Evolutionary conservation across 345 rosid species (phyloP), one percentile per base, ranked within the genome.

Genomic region (Pistacia integerrima): DNA sequence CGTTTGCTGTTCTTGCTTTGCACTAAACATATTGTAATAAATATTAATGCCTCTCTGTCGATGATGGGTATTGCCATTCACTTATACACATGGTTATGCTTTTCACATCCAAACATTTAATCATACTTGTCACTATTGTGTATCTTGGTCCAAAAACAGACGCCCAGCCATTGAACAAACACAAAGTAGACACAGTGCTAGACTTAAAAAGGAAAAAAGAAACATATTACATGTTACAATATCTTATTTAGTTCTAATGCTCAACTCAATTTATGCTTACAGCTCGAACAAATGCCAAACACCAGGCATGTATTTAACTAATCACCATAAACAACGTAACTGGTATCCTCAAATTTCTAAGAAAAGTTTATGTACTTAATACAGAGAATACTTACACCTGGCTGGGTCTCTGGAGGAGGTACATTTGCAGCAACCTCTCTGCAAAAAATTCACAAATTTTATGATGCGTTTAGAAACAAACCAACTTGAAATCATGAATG

Each of bases 381-480:
- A 68, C n/a, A 83, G 22, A 69, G 76, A 79, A 74, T 74, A 87
- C 97, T 68, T 81, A 91, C 98, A 81, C 74, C 85, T 83, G 93
- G 89, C 69, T 75, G 91, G 38, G 89, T 76, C 79, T 89, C 92
- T 25, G 97, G 98, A 80, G 92, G 86, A 74, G 88, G 72, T 67
- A 94, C 92, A 67, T 94, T 90, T 13, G 62, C 87, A 74, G 97
- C 95, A 28, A 89, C 77, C 41, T 80, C 87, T 81, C 97, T 93
- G 94, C 85, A 85, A 76, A 74, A 74, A 80, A 72, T 13, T 59
- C 63, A 41, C 68, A 81, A 10, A 77, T 62, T 48, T 78, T 52
- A 80, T 35, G 33, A 65, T 60, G 48, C 49, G 17, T 59, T 66
- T 36, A 30, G 30, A 33, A 35, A 61, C 0, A 46, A 69, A 63